Percentiles rank a stretch among this genome's conserved stretches.
phyloP scores from a whole-genome alignment of 306 rosid species.

The Senna tora region DNA sequence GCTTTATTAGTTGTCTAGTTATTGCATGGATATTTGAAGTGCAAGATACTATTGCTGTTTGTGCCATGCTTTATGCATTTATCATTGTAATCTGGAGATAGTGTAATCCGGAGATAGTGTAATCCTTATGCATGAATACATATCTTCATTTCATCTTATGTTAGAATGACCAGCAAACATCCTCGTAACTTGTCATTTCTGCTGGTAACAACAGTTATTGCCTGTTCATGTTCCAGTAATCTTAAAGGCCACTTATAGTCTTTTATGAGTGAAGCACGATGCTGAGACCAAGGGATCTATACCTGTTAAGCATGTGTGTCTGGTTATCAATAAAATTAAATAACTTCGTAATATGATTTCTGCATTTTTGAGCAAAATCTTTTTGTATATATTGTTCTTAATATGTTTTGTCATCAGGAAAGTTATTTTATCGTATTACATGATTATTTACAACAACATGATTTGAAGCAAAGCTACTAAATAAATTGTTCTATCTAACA shows the following conservation, averaged over 20 bases:
- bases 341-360: neutral
- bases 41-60: neutral
- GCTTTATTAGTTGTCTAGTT: constrained; percentile 4
- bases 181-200: neutral
- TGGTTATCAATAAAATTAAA: neutral
- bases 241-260: neutral
- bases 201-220: neutral
- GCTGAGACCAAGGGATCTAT: neutral
- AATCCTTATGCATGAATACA: neutral
- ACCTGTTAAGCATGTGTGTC: neutral
- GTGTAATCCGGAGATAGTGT: constrained; percentile 5
- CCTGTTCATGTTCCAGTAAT: neutral
- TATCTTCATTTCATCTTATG: neutral
- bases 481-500: constrained; percentile 19
- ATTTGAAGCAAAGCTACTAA: constrained; percentile 16
- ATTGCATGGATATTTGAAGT: constrained; percentile 11
- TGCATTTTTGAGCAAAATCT: neutral
- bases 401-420: neutral
- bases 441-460: constrained; percentile 13
- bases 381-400: neutral
- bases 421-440: neutral
- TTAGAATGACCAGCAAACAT: neutral
- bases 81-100: constrained; percentile 3
- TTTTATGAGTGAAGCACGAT: neutral
- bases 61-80: neutral